Conservation (phyloP, 2,329 filamentous ascomycete species). For the Leptographium wingfieldii region DNA sequence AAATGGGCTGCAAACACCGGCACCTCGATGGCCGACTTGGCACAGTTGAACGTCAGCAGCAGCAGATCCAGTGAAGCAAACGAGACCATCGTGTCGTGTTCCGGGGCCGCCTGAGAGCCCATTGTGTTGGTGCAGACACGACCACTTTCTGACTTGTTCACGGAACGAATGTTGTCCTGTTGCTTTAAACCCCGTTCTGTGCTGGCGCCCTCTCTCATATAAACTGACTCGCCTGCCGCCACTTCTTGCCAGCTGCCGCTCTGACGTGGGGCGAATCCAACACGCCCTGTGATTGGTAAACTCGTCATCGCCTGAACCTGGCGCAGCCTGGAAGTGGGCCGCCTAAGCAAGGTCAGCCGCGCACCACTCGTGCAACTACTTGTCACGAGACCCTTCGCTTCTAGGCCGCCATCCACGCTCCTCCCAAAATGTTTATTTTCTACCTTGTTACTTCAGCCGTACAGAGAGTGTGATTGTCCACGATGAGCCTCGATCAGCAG, state of each 20-base stretch:
- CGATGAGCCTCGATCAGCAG: neutral
- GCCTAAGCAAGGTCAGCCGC: neutral
- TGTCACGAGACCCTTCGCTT: neutral
- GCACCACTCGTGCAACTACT: neutral
- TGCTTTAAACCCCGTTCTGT: neutral
- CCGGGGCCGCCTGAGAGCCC: neutral
- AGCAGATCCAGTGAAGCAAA: slow-evolving; percentile 52
- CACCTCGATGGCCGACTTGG: slow-evolving; percentile 55
- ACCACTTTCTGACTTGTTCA: neutral
- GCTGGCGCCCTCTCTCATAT: neutral
- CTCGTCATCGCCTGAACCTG: neutral
- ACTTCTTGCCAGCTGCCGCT: neutral
- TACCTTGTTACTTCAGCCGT: neutral
- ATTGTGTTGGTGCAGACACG: neutral
- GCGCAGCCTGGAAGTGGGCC: neutral
- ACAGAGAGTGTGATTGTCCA: neutral
- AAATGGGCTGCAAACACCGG: slow-evolving; percentile 60
- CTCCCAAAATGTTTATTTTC: neutral
- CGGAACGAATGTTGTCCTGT: neutral
- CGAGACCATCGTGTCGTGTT: slow-evolving; percentile 20
- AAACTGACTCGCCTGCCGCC: neutral
- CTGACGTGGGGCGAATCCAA: neutral
- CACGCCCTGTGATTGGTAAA: neutral
- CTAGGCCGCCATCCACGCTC: neutral
- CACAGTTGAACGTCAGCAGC: slow-evolving; percentile 84